These are phyloP conservation scores for Pyropia yezoensis DNA, from an alignment of 23 red algal species.

Conservation along the genomic window DNA sequence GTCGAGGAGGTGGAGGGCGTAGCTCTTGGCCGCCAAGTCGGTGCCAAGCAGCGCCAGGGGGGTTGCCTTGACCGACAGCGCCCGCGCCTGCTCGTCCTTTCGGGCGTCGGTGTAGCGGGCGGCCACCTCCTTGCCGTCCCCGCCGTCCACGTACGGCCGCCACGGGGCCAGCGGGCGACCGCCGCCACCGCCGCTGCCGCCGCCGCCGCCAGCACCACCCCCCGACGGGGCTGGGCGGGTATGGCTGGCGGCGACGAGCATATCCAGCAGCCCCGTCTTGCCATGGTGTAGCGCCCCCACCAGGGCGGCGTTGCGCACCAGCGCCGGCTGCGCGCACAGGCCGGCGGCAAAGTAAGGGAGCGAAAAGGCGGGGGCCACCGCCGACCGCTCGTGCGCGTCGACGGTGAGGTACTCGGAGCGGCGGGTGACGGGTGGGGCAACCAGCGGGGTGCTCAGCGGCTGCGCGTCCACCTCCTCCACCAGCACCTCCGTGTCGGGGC, in stretches of 20 bases:
- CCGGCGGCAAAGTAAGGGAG: conserved; percentile 27
- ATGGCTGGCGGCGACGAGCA: conserved; percentile 60
- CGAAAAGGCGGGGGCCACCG: conserved; percentile 22
- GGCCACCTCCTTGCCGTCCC: conserved; percentile 35
- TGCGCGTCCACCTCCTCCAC: conserved; percentile 90
- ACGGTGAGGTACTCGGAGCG: conserved; percentile 9
- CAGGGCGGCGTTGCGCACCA: conserved; percentile 68
- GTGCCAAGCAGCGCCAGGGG: conserved; percentile 50
- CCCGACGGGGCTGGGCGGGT: conserved; percentile 20
- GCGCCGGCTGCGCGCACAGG: conserved; percentile 19
- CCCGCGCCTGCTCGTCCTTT: conserved; percentile 70
- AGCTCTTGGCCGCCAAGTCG: conserved; percentile 33
- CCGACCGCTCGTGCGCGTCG: conserved; percentile 39
- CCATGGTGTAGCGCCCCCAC: conserved; percentile 90
- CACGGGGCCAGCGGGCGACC: not conserved
- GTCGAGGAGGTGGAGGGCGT: conserved; percentile 67
- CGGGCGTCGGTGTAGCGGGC: conserved; percentile 79
- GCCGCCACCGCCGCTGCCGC: not conserved
- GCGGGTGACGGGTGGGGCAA: conserved; percentile 47
- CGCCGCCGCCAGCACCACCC: no score
- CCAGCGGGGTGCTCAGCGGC: conserved; percentile 41
- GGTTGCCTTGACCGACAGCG: conserved; percentile 55
- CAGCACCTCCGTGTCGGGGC: conserved; percentile 62
- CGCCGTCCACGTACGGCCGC: not conserved
- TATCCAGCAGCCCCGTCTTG: conserved; percentile 82